Percentiles rank a stretch among this genome's conserved stretches.
Conservation (phyloP, 441 rosid species). For the Syzygium malaccense region DNA sequence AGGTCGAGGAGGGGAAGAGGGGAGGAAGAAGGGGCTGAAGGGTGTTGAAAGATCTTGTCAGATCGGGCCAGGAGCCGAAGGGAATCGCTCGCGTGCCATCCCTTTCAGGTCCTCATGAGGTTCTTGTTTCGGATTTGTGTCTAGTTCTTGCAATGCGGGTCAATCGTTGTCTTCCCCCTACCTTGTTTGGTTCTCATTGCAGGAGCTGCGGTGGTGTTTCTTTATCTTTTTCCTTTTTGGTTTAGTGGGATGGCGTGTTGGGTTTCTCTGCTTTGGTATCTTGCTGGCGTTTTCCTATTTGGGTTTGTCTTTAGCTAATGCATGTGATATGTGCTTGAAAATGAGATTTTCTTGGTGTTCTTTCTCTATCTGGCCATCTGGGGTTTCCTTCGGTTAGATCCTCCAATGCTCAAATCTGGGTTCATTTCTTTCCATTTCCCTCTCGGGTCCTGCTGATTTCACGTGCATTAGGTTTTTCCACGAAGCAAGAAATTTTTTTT, state of each 20-base stretch:
- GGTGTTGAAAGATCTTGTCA: conserved; percentile 30
- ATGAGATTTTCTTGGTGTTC: background rate
- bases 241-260: background rate
- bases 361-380: background rate
- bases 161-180: conserved; percentile 4
- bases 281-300: background rate
- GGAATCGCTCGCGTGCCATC: conserved; percentile 14
- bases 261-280: background rate
- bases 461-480: background rate
- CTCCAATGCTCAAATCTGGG: background rate
- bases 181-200: background rate
- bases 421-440: background rate
- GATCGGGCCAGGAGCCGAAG: conserved; percentile 31
- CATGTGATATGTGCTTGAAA: background rate
- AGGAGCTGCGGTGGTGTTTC: background rate
- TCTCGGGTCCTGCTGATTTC: background rate
- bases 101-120: background rate
- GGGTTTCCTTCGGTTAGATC: background rate
- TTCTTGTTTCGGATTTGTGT: conserved; percentile 3
- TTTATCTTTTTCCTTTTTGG: background rate
- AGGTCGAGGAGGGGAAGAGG: background rate
- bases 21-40: background rate
- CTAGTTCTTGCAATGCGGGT: conserved; percentile 7
- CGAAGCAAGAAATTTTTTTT: background rate
- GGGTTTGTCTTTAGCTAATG: background rate